A percentile compares a stretch with the other conserved stretches of the same genome.
Evolutionary conservation across 2,329 filamentous ascomycete species (phyloP).

Genomic region (Zymoseptoria brevis): DNA sequence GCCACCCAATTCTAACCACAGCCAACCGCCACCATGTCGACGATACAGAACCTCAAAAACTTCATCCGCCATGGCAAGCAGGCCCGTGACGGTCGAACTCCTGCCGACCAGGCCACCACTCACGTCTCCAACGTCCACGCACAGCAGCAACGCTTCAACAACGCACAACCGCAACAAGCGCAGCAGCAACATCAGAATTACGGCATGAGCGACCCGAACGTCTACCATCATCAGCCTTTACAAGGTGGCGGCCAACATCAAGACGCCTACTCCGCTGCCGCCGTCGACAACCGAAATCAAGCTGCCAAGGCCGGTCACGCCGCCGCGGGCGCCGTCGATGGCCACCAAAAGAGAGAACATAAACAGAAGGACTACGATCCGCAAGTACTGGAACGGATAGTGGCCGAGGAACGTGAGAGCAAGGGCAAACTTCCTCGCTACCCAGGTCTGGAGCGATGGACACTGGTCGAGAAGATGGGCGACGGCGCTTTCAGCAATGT

Average conservation of each 20-base stretch:
- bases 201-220: slow-evolving; percentile 53
- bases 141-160: slow-evolving; percentile 49
- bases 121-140: slow-evolving; percentile 58
- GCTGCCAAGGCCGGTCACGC: slow-evolving; percentile 60
- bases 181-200: slow-evolving; percentile 30
- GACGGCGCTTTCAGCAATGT: slow-evolving; percentile 99
- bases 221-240: slow-evolving; percentile 50
- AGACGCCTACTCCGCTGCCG: slow-evolving; percentile 56
- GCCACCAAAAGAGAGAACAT: slow-evolving; percentile 49
- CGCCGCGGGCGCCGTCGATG: slow-evolving; percentile 55
- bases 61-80: slow-evolving; percentile 98
- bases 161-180: slow-evolving; percentile 18
- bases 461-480: slow-evolving; percentile 91
- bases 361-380: slow-evolving; percentile 46
- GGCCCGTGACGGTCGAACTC: slow-evolving; percentile 59
- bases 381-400: slow-evolving; percentile 70
- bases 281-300: slow-evolving; percentile 54
- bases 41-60: slow-evolving; percentile 94
- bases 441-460: slow-evolving; percentile 77
- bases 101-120: slow-evolving; percentile 51
- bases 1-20: not conserved
- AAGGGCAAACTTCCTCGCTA: slow-evolving; percentile 80
- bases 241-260: slow-evolving; percentile 36
- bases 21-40: slow-evolving; percentile 45
- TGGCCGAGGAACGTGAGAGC: slow-evolving; percentile 84